Evolutionary conservation across 345 rosid genomes (phyloP), one percentile per base, ranked within the genome.

Genomic region (Boechera stricta): DNA sequence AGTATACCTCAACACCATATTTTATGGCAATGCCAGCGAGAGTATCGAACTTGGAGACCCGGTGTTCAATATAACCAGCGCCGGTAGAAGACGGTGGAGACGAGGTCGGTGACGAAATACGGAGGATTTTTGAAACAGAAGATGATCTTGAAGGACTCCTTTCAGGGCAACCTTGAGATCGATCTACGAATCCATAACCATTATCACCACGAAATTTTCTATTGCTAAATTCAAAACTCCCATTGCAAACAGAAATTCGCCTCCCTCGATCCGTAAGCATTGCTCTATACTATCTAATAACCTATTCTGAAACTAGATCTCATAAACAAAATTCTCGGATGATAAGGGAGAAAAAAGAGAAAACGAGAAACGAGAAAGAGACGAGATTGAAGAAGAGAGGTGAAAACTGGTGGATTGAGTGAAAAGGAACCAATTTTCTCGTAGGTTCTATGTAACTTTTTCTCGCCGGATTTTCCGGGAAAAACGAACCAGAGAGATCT

Each of bases 11-110:
- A 38, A 94, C 98, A 4, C 98, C 98, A 62, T 94, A 94, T 71
- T 87, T 89, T 36, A 94, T 94, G 58, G 98, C 98, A 38, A 94
- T 82, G 33, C 98, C 98, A 45, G 97, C 98, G 8, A 94, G 94
- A 64, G 98, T 94, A 67, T 94, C 96, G 55, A 87, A 75, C 64
- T 86, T 88, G 35, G 98, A 90, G 36, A 95, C 93, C 0, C 39
- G 85, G 49, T 95, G 99, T 54, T 91, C 86, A 18, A 91, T 84
- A 64, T 62, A 86, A 38, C 83, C 86, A 67, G 63, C 63, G 36
- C 56, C 80, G 56, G 73, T 51, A 5, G 86, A 70, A 1, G 76
- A 57, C 13, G 76, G 62, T 4, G 82, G 67, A 74, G 82, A 74
- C 12, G 80, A 48, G 7, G 66, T 75, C 26, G 80, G 77, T 0